Base-by-base conservation (phyloP, 1,284 basidiomycete species). In the Peniophora sp. region DNA sequence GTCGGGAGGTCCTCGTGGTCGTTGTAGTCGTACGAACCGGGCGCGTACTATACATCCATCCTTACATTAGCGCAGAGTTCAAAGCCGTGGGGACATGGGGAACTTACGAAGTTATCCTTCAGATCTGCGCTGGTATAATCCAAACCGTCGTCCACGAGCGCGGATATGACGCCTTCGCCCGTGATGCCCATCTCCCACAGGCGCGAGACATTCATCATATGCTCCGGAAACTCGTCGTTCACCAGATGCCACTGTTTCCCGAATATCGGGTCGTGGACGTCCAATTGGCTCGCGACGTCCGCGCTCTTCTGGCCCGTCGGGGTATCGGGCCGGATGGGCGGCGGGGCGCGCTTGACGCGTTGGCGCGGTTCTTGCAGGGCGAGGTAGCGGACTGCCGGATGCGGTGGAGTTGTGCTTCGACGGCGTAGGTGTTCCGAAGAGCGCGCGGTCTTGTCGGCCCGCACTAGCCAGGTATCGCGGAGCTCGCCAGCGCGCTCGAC, bases 21-120 rank as follows among this genome's bases (percentile, higher is more conserved):
- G 66, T 99, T 99, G 68, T 94, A 99, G 68, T 99, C 96, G 66
- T 94, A 93, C 0, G 95, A 98, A 52, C 95, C 87, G 41, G 82
- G 85, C 9, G 88, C 83, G 63, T 88, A 92, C 92, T 97, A 60
- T 1, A 5, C 27, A 35, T 47, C n/a, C 51, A 20, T n/a, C 8
- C 37, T 41, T 12, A 12, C 5, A 32, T 32, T 6, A 55, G 52
- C 52, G 20, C 24, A 27, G 49, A 36, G n/a, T 47, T 39, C 12
- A 9, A 18, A 52, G 27, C 48, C 46, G 12, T 44, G 48, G 35
- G 36, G n/a, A 50, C 32, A 23, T 32, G 44, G 18, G 32, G 46
- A 34, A 78, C 92, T 63, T 63, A 97, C 94, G 67, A 97, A 98
- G 68, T 98, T 98, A 37, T 76, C 84, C 37, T 83, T 82, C 46